These are phyloP conservation scores for Hypholoma fasciculare DNA, from an alignment of 768 basidiomycete genomes.

Conservation along the genomic window DNA sequence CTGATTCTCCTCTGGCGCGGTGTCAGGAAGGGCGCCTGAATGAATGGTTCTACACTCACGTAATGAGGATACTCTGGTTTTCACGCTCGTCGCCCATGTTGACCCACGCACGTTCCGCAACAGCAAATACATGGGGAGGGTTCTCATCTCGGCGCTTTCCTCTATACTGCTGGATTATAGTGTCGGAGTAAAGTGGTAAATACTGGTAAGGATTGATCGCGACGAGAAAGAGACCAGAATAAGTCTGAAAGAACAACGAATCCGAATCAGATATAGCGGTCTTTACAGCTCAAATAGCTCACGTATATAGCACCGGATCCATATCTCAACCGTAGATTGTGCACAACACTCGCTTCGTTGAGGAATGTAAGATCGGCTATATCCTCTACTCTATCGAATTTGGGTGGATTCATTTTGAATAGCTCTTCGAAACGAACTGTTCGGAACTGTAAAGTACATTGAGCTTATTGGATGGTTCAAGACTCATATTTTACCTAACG, in stretches of 20 bases:
- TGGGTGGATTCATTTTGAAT: conserved; percentile 97
- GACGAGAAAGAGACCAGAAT: conserved; percentile 95
- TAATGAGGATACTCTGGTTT: conserved; percentile 97
- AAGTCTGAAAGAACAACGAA: conserved; percentile 55
- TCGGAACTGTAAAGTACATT: conserved; percentile 25
- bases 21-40: conserved; percentile 1
- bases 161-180: conserved; percentile 89
- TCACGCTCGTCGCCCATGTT: conserved; percentile 98
- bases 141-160: conserved; percentile 88
- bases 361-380: conserved; percentile 97
- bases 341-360: conserved; percentile 98
- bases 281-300: conserved; percentile 29
- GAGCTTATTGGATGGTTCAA: not conserved
- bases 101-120: conserved; percentile 97
- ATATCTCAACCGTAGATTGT: conserved; percentile 91
- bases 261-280: not conserved
- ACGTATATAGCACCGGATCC: conserved; percentile 92
- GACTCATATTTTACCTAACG: conserved; percentile 15
- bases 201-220: conserved; percentile 97
- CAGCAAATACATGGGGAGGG: conserved; percentile 95
- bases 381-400: conserved; percentile 97
- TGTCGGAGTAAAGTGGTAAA: conserved; percentile 87
- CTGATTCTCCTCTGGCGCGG: conserved; percentile 84
- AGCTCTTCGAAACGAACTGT: conserved; percentile 75
- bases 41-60: conserved; percentile 53